Conservation (phyloP, 75 land plant genomes). For the Larix kaempferi region DNA sequence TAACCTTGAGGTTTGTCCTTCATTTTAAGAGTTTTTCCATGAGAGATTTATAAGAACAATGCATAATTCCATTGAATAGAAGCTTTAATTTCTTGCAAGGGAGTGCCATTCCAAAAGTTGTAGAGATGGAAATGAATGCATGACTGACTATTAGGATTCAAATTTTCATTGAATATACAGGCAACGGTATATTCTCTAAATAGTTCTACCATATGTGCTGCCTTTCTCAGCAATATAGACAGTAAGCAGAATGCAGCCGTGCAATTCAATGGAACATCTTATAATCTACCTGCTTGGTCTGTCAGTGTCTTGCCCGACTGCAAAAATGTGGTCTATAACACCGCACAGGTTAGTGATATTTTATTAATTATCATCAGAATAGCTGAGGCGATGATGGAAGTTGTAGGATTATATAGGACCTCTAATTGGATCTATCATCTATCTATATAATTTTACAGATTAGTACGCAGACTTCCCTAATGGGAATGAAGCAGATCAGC, state of each 20-base stretch:
- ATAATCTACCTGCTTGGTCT: slow-evolving; percentile 47
- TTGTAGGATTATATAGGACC: neutral
- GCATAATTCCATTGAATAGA: no score
- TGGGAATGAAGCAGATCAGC: slow-evolving; percentile 5
- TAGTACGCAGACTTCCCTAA: slow-evolving; percentile 20
- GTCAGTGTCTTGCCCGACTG: slow-evolving; percentile 54
- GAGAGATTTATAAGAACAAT: no score
- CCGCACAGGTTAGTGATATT: slow-evolving; percentile 35
- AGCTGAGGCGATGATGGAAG: neutral
- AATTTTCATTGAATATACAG: slow-evolving; percentile 12
- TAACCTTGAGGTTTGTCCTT: slow-evolving; percentile 22
- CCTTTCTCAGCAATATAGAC: slow-evolving; percentile 33
- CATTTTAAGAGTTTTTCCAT: no score
- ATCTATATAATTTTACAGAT: slow-evolving; percentile 12
- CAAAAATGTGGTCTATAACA: slow-evolving; percentile 36
- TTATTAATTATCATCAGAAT: neutral
- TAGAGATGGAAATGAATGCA: no score
- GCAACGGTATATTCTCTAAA: slow-evolving; percentile 17
- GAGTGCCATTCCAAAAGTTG: no score
- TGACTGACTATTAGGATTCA: no score
- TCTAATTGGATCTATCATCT: neutral
- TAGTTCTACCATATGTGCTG: slow-evolving; percentile 33
- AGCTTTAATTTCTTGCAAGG: no score
- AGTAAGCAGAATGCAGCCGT: slow-evolving; percentile 16
- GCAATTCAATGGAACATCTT: slow-evolving; percentile 27